Conservation (phyloP, 257 asterid genomes). For the Lithospermum erythrorhizon region DNA sequence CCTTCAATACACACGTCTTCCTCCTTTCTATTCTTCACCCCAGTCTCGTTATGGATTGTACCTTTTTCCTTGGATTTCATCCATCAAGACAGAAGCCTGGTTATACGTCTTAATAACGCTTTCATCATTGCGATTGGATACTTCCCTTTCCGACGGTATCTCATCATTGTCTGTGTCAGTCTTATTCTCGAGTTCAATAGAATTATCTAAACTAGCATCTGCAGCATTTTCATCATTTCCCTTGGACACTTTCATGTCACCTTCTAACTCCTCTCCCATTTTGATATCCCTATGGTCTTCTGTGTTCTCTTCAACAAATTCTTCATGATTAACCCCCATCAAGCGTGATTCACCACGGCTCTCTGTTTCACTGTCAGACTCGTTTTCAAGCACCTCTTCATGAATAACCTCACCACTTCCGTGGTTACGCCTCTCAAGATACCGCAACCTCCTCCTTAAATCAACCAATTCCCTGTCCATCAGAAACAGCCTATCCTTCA, state of each 20-base stretch:
- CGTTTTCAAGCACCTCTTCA: constrained; percentile 60
- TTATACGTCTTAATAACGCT: no score
- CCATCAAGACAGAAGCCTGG: no score
- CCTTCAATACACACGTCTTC: no score
- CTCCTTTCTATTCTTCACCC: no score
- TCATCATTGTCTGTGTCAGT: background rate
- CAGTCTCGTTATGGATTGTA: no score
- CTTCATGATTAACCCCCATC: constrained; percentile 39
- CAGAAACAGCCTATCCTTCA: constrained; percentile 71
- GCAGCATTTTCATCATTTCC: background rate
- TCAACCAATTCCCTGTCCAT: constrained; percentile 69
- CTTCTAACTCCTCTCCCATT: constrained; percentile 11
- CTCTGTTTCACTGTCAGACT: constrained; percentile 53
- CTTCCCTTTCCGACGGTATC: background rate
- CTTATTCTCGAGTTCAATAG: no score
- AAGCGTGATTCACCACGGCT: constrained; percentile 48
- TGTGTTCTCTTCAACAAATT: constrained; percentile 25
- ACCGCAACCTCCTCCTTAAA: constrained; percentile 59
- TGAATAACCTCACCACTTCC: constrained; percentile 28
- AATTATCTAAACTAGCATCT: background rate
- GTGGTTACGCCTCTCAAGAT: constrained; percentile 39
- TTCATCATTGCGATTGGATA: no score
- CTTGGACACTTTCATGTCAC: background rate
- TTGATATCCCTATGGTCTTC: constrained; percentile 17
- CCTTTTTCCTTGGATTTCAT: no score